Evolutionary conservation across 495 filamentous ascomycete species (phyloP).

Genomic region (Lentithecium fluviatile): DNA sequence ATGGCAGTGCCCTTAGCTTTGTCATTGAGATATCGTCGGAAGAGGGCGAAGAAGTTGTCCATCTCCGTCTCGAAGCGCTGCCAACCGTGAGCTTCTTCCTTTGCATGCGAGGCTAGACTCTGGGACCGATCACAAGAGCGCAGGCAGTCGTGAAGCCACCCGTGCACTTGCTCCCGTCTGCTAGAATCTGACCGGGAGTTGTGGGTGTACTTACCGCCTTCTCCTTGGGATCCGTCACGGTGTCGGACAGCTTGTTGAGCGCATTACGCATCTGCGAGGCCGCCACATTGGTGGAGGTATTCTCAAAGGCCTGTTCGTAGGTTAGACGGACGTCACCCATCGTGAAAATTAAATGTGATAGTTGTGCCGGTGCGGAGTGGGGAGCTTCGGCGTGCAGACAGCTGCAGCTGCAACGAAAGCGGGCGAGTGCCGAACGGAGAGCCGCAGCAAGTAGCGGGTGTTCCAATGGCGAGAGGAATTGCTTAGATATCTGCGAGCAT

Average conservation of each 20-base stretch:
- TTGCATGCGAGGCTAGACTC: background rate
- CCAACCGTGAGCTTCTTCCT: conserved; percentile 25
- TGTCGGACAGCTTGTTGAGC: conserved; percentile 87
- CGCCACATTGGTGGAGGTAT: conserved; percentile 96
- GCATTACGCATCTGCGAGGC: conserved; percentile 99
- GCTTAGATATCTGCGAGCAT: too few relatives aligned
- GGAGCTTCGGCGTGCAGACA: too few relatives aligned
- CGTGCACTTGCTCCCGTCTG: too few relatives aligned
- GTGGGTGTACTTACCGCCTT: conserved; percentile 67
- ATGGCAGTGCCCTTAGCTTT: conserved; percentile 94
- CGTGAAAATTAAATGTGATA: too few relatives aligned
- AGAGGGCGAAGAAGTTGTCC: conserved; percentile 99
- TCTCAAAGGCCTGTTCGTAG: conserved; percentile 83
- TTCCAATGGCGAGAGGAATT: too few relatives aligned
- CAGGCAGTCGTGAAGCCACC: too few relatives aligned
- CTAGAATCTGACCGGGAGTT: too few relatives aligned
- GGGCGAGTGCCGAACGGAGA: too few relatives aligned
- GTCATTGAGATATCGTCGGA: conserved; percentile 96
- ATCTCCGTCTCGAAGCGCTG: conserved; percentile 93
- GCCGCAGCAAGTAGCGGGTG: too few relatives aligned
- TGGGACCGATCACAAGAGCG: too few relatives aligned
- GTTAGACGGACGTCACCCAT: background rate
- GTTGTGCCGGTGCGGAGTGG: too few relatives aligned
- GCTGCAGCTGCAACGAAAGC: too few relatives aligned
- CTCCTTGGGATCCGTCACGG: conserved; percentile 73